A percentile compares a stretch with the other conserved stretches of the same genome.
These are phyloP conservation scores for Volvariella volvacea DNA, from an alignment of 1,284 basidiomycete species.

Conservation along the genomic window DNA sequence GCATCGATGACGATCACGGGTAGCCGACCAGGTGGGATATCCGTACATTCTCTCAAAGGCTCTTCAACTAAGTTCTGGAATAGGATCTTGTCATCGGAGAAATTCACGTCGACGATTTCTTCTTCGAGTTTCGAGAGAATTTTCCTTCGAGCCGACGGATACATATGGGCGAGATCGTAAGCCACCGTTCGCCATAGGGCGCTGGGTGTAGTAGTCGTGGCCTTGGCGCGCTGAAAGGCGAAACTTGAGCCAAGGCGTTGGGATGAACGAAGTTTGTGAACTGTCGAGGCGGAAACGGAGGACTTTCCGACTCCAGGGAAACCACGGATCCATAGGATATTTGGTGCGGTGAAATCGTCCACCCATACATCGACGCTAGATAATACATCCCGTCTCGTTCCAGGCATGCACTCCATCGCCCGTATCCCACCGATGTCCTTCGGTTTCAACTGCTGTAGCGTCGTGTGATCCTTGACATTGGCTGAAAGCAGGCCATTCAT, in stretches of 20 bases:
- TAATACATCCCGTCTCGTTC: constrained; percentile 19
- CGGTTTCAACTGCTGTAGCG: constrained; percentile 7
- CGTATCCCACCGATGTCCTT: background rate
- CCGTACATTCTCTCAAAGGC: constrained; percentile 11
- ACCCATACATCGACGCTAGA: constrained; percentile 16
- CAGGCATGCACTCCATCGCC: constrained; percentile 15
- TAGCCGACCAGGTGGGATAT: constrained; percentile 9
- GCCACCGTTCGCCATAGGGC: constrained; percentile 18
- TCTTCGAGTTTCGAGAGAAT: constrained; percentile 13
- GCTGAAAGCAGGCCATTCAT: background rate
- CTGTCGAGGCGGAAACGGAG: constrained; percentile 16
- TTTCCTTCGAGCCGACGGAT: constrained; percentile 12
- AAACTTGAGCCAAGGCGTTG: constrained; percentile 18
- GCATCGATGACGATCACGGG: constrained; percentile 24
- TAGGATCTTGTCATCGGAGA: constrained; percentile 13
- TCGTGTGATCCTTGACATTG: constrained; percentile 4
- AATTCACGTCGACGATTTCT: constrained; percentile 13
- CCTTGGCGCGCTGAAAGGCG: constrained; percentile 19
- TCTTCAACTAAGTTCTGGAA: constrained; percentile 17
- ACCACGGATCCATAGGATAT: constrained; percentile 24
- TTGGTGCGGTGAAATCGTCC: constrained; percentile 12
- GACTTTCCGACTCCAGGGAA: constrained; percentile 21
- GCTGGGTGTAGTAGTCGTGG: constrained; percentile 13
- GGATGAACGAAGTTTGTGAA: constrained; percentile 8
- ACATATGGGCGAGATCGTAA: constrained; percentile 16